Conservation (phyloP, 1,139 yeast species). For the Torulaspora pretoriensis region DNA sequence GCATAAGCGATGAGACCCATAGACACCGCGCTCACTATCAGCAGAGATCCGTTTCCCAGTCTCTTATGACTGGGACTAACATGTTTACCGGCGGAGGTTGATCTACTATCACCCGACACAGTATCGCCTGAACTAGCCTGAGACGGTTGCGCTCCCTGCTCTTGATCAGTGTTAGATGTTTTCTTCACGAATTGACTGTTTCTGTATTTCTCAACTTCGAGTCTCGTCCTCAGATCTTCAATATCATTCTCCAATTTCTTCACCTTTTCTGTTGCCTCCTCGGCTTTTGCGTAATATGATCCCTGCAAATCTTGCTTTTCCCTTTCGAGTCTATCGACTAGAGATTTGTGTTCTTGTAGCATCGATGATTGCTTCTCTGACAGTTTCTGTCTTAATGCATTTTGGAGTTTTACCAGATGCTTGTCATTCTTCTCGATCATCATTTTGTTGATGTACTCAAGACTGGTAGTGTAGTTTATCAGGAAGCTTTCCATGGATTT, state of each 20-base stretch:
- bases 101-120: constrained; percentile 4
- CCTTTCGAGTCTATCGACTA: constrained; percentile 27
- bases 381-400: constrained; percentile 14
- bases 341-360: constrained; percentile 23
- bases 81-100: constrained; percentile 7
- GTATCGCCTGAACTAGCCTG: constrained; percentile 6
- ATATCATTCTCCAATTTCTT: constrained; percentile 27
- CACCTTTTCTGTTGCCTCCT: constrained; percentile 22
- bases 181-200: constrained; percentile 23
- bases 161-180: constrained; percentile 6
- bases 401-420: constrained; percentile 15
- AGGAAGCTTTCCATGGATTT: constrained; percentile 40
- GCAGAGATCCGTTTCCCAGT: constrained; percentile 11
- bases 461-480: constrained; percentile 16
- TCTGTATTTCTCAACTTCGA: constrained; percentile 34
- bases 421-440: constrained; percentile 18
- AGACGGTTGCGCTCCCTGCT: constrained; percentile 3
- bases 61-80: constrained; percentile 6
- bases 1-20: constrained; percentile 25
- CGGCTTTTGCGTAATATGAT: constrained; percentile 15
- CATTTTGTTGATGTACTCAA: constrained; percentile 19
- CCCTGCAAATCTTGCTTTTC: constrained; percentile 25
- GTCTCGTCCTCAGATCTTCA: constrained; percentile 32
- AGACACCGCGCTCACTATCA: constrained; percentile 22
- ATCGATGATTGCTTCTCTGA: constrained; percentile 27